Evolutionary conservation across 192 early-diverging fungal genomes (phyloP).

Genomic region (Coemansia sp.): DNA sequence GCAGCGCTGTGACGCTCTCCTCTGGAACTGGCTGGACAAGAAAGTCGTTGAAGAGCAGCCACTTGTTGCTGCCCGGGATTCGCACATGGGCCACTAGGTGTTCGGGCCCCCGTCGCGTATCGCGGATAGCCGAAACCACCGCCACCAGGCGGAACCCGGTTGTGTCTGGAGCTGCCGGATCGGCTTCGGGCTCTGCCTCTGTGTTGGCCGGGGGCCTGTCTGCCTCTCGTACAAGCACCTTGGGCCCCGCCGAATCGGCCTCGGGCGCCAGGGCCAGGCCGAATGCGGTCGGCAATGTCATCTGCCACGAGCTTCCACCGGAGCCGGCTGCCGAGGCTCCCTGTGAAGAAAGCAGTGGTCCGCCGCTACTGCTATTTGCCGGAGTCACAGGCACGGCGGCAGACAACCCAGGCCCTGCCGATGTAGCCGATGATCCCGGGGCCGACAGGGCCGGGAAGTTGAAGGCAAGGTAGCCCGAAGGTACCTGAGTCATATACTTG

Average conservation of each 20-base stretch:
- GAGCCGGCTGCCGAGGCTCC: background rate
- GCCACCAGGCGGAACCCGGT: conserved; percentile 18
- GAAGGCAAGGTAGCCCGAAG: conserved; percentile 63
- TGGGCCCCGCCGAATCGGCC: background rate
- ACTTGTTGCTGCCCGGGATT: conserved; percentile 29
- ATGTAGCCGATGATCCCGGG: background rate
- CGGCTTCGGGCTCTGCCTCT: background rate
- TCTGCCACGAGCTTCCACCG: conserved; percentile 18
- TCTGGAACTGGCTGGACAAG: conserved; percentile 65
- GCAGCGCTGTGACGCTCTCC: conserved; percentile 8
- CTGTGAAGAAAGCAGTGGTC: too few species aligned
- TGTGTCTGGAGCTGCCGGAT: background rate
- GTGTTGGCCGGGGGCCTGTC: background rate
- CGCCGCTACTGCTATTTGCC: background rate
- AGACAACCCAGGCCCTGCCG: too few species aligned
- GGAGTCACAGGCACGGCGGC: too few species aligned
- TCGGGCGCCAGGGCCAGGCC: conserved; percentile 1
- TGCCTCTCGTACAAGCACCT: background rate
- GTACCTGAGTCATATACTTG: conserved; percentile 61
- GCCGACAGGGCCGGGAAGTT: conserved; percentile 59
- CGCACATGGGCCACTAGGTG: conserved; percentile 45
- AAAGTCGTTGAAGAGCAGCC: conserved; percentile 97
- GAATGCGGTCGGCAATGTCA: conserved; percentile 18
- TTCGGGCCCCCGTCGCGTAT: conserved; percentile 25
- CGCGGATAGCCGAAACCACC: conserved; percentile 41